Conservation (phyloP, 352 stramenopile species). For the Globisporangium emineosum region DNA sequence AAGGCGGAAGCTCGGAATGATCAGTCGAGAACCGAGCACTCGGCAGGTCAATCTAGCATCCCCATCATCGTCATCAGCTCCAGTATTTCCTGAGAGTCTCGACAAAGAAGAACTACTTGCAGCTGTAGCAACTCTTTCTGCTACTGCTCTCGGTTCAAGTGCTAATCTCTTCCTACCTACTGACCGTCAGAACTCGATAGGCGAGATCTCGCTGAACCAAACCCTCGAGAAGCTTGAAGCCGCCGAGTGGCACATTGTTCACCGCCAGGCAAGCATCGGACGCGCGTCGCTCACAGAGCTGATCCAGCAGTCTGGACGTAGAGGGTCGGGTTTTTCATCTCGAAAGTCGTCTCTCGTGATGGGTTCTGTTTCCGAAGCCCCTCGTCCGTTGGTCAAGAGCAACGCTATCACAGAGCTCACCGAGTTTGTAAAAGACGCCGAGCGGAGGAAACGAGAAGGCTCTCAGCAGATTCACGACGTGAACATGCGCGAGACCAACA, state of each 20-base stretch:
- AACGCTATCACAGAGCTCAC: constrained; percentile 23
- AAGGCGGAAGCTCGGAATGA: constrained; percentile 9
- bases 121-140: not conserved
- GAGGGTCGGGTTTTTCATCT: not conserved
- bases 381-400: not conserved
- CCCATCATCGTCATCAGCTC: not conserved
- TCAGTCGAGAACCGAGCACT: constrained; percentile 1
- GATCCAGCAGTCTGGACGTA: constrained; percentile 15
- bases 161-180: not conserved
- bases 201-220: constrained; percentile 20
- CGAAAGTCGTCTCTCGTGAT: constrained; percentile 7
- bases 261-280: constrained; percentile 34
- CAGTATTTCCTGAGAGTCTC: not conserved
- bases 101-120: not conserved
- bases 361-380: not conserved
- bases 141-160: not conserved
- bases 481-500: not conserved
- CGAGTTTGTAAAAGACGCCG: constrained; percentile 32
- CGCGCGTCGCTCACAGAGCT: constrained; percentile 19
- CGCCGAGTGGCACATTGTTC: constrained; percentile 41
- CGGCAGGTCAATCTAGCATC: not conserved
- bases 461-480: not conserved
- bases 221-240: constrained; percentile 43
- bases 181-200: constrained; percentile 4
- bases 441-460: constrained; percentile 26